phyloP scores from a whole-genome alignment of 176 grass and related monocot genomes.

The Aechmea fasciata region DNA sequence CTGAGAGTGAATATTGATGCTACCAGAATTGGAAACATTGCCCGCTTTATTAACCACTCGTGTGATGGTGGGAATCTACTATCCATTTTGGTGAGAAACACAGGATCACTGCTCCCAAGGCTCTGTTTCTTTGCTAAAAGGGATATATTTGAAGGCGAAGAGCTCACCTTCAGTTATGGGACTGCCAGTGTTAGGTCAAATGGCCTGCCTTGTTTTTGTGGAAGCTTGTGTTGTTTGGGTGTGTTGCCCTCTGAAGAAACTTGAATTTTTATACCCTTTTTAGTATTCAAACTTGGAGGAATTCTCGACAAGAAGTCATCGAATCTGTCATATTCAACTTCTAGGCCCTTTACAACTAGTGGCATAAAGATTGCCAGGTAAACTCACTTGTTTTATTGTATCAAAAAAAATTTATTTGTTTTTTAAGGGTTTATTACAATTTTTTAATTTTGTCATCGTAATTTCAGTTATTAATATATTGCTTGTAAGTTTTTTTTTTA shows the following conservation, averaged over 20 bases:
- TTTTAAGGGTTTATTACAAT: no score
- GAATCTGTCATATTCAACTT: not conserved
- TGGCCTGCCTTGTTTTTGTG: constrained; percentile 55
- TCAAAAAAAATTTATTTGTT: no score
- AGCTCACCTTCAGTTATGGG: constrained; percentile 75
- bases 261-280: constrained; percentile 15
- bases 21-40: constrained; percentile 63
- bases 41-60: constrained; percentile 89
- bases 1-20: constrained; percentile 79
- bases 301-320: not conserved
- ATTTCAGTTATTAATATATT: no score
- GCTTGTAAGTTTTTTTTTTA: no score
- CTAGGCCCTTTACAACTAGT: not conserved
- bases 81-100: constrained; percentile 53
- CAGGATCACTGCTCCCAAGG: constrained; percentile 61
- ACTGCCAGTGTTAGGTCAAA: constrained; percentile 27
- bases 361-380: not conserved
- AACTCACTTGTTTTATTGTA: no score
- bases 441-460: no score
- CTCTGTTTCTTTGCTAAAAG: constrained; percentile 63
- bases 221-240: constrained; percentile 47
- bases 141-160: constrained; percentile 54
- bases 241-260: constrained; percentile 77
- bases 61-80: constrained; percentile 89
- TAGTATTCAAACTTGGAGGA: no score